Evolutionary conservation across 805 yeast species (phyloP), one percentile per base, ranked within the genome.

Genomic region (Metschnikowia colocasiae): DNA sequence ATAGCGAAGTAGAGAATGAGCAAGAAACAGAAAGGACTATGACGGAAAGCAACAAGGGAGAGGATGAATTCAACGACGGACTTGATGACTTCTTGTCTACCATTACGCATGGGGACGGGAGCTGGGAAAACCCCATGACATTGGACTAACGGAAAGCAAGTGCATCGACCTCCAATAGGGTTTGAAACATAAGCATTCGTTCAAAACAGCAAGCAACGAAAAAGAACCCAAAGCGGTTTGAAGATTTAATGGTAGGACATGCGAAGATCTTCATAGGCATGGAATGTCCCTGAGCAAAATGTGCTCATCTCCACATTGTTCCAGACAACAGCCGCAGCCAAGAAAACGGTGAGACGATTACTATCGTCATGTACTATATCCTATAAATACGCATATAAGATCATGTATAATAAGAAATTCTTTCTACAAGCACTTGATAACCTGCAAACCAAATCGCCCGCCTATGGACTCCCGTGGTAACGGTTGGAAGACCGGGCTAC

Each of bases 101-200:
- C 6, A 44, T 64, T n/a, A 46, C 45, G 25, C 45, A 48, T 4
- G 73, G 71, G 12, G 51, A 53, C 1, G 75, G 76, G 0, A 66
- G 67, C 40, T 66, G 71, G 71, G 69, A 63, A 27, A 69, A 70
- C 45, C 76, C 76, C 4, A 62, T 70, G 15, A 65, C 66, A 2
- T 46, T 71, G 25, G 74, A 70, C 44, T 68, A 23, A 33, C n/a
- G 15, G 15, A 33, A 33, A 8, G n/a, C 20, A n/a, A 22, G 13
- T 3, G 8, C 5, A n/a, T n/a, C 4, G 27, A 25, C 27, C 8
- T 3, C 27, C 10, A 25, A 3, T 2, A 25, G 8, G 27, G 10
- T 25, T 25, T 25, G 27, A 25, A 25, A n/a, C n/a, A n/a, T n/a
- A n/a, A n/a, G n/a, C n/a, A n/a, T n/a, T n/a, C n/a, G n/a, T n/a